Base-by-base conservation (phyloP, 352 stramenopile species). In the Phytophthora idaei region DNA sequence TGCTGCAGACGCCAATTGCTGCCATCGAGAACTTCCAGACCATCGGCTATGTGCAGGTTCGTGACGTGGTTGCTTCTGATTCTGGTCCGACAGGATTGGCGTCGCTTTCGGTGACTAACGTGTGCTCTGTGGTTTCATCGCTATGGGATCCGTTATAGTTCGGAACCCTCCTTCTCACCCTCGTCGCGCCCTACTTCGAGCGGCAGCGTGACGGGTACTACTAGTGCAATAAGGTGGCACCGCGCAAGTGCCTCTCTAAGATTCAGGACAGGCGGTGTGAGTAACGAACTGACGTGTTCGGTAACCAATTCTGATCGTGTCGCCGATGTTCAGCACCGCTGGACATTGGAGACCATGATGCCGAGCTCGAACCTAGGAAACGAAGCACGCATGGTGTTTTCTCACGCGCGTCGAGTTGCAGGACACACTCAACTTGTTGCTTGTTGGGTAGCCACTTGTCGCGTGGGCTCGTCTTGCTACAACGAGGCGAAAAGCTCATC, bases 1-100 rank as follows among this genome's bases (percentile, higher is more conserved):
- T 93, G 6, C 51, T 93, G 41, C 85, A 93, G 72, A 89, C 76
- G 14, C 77, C 85, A 25, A 79, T 93, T 34, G 68, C 78, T 17
- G 69, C 80, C 17, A 83, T 87, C 39, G 77, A 55, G 3, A 67
- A 88, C 69, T 88, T 80, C 31, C 34, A 67, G 21, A 71, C 41
- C 29, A 77, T 90, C 44, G 67, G 66, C 39, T 80, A 66, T 66
- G 61, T 90, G 37, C 77, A 90, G 77, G 75, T 87, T n/a, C 41
- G 69, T 65, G 36, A 74, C 39, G 25, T 64, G 39, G 36, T 61
- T 48, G 55, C 17, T 50, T 67, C 56, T 71, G 47, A 56, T 59
- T 61, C 57, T 73, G 63, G 58, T 71, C 60, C 55, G 34, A 49
- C 2, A 45, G 31, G 53, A 66, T 67, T 36, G 64, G 51, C 44